Base-by-base conservation (phyloP, 1,284 basidiomycete species). In the Tilletia walkeri region DNA sequence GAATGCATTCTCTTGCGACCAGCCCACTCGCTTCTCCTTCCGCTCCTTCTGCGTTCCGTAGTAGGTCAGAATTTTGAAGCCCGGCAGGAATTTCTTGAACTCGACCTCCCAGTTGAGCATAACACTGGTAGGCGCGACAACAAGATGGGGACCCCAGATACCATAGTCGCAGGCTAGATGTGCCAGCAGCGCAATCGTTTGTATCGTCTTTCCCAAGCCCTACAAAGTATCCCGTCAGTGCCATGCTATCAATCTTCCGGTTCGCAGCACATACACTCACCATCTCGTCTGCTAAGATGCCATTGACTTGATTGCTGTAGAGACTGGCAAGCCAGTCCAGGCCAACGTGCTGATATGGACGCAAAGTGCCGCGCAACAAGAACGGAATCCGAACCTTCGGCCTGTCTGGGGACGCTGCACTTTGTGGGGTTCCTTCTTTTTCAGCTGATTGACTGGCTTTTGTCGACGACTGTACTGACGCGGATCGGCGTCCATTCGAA, bases 101-200 rank as follows among this genome's bases (percentile, higher is more conserved):
- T 97, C 95, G 92, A 97, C 95, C 84, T 96, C 95, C 95, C 95
- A 98, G 82, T 98, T 97, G 70, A 97, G 87, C 74, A 98, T 88
- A 70, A 97, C 95, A 73, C 92, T 94, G 1, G 95, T 97, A 0
- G 95, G 94, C 12, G 95, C 94, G 77, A 97, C 90, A 81, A 98
- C 94, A 39, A 97, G 88, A 85, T 97, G 95, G 2, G 95, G 95
- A 0, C 95, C 95, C 94, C 95, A 97, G 72, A 95, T 92, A 5
- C 95, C 95, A 67, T 90, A 88, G 84, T 95, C 93, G 82, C 94
- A 96, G 16, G 94, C 94, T 14, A 98, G 88, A 84, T 97, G 93
- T 9, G 92, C 95, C 0, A 98, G 87, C 3, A 98, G 86, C 1
- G 94, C 87, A 71, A 98, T 97, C 0, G 95, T 97, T 84, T 98